Base-by-base conservation (phyloP, 768 basidiomycete species). In the Leccinum obscurum region DNA sequence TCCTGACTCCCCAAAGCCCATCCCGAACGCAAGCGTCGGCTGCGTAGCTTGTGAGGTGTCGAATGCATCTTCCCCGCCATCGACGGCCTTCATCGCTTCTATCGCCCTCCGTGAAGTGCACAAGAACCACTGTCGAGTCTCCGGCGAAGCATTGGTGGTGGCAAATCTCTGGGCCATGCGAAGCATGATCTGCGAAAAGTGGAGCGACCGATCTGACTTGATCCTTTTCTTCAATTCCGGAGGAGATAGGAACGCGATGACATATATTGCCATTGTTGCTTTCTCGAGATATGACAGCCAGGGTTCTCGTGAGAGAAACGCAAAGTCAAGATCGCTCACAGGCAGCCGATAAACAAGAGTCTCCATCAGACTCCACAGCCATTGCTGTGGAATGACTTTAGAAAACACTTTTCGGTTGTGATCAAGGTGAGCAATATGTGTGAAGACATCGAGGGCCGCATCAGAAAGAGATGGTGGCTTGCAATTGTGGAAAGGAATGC, bases 281-380 rank as follows among this genome's bases (percentile, higher is more conserved):
- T 90, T 90, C 78, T 95, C 92, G 62, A 92, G 75, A 72, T 92
- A 90, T 46, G 85, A 84, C 50, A 95, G 72, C 87, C 91, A 93
- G 22, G 76, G 68, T 68, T 92, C 88, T 63, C 85, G 79, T 56
- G 77, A 74, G 65, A 85, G 75, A 62, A 89, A 74, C 68, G 85
- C 76, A 71, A 92, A 91, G 74, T 97, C 94, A 17, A 79, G 72
- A 59, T 91, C 88, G 26, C 83, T 73, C 52, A 97, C 73, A 6
- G 96, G 96, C n/a, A 98, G 81, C 50, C 94, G 86, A 67, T 88
- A 87, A 59, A 95, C 82, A 15, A 96, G 83, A 7, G 85, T 80
- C 53, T 83, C 81, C 65, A 96, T 85, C 35, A 93, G 72, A 51
- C 72, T 68, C 78, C 85, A 84, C 39, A 94, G 71, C 65, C 83